phyloP scores from a whole-genome alignment of 495 filamentous ascomycete species.

The Arthonia radiata region DNA sequence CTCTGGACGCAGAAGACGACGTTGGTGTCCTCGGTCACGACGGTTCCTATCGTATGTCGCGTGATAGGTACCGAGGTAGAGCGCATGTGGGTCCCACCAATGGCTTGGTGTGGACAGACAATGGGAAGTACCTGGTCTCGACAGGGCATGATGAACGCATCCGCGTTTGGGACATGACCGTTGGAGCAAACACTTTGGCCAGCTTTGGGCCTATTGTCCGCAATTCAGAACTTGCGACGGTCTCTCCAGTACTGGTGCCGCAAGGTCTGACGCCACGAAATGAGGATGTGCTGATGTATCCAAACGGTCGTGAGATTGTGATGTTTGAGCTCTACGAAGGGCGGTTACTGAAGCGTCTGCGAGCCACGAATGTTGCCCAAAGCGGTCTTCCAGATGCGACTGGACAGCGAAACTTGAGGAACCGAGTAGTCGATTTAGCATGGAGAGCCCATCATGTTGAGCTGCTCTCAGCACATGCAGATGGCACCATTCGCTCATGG shows the following conservation, averaged over 20 bases:
- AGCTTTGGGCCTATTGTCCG: conserved; percentile 60
- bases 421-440: conserved; percentile 38
- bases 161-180: conserved; percentile 57
- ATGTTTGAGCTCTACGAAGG: conserved; percentile 54
- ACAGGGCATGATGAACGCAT: conserved; percentile 60
- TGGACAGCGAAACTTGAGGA: conserved; percentile 18
- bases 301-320: conserved; percentile 55
- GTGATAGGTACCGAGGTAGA: conserved; percentile 23
- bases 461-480: conserved; percentile 29
- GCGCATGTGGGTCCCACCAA: conserved; percentile 63
- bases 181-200: conserved; percentile 58
- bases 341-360: conserved; percentile 39
- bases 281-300: conserved; percentile 43
- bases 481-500: conserved; percentile 35
- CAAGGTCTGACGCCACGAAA: conserved; percentile 21
- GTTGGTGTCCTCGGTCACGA: conserved; percentile 29
- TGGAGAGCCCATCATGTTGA: conserved; percentile 39
- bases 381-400: conserved; percentile 12
- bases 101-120: conserved; percentile 58
- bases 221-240: conserved; percentile 38
- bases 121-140: conserved; percentile 48
- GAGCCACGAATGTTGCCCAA: conserved; percentile 28
- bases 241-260: conserved; percentile 36
- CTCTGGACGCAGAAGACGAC: conserved; percentile 62
- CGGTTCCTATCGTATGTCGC: conserved; percentile 22